These are phyloP conservation scores for Melocanna baccifera DNA, from an alignment of 176 grass and related monocot species.

Conservation along the genomic window DNA sequence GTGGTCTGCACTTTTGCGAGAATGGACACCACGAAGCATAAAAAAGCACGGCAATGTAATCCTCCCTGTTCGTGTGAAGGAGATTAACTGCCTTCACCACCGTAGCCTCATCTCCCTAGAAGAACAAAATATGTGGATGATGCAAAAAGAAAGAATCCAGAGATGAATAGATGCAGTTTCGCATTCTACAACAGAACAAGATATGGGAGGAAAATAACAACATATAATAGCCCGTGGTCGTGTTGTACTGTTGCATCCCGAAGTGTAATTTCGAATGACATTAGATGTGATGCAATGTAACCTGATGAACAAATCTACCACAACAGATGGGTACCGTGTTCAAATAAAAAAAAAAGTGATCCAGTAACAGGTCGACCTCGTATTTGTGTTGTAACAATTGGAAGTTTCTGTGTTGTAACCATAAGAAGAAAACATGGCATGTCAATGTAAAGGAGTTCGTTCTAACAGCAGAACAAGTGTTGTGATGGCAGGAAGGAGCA, in stretches of 20 bases:
- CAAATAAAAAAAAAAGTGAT: not conserved
- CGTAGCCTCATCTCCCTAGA: slow-evolving; percentile 42
- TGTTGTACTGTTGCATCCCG: not conserved
- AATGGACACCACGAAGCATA: slow-evolving; percentile 79
- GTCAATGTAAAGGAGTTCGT: not conserved
- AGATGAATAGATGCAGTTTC: not conserved
- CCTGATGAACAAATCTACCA: no score
- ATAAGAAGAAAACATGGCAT: not conserved
- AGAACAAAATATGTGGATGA: not conserved
- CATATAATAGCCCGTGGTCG: not conserved
- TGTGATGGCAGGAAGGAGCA: not conserved
- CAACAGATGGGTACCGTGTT: not conserved
- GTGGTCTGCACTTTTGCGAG: slow-evolving; percentile 44
- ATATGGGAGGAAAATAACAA: not conserved
- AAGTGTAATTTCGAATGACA: no score
- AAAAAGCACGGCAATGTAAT: slow-evolving; percentile 48
- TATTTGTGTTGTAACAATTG: not conserved
- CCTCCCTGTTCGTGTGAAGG: slow-evolving; percentile 36
- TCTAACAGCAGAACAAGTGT: not conserved
- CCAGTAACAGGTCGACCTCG: not conserved
- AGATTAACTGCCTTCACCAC: slow-evolving; percentile 39
- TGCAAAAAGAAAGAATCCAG: not conserved
- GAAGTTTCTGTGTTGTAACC: not conserved
- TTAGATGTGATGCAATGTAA: no score
- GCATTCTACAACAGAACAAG: not conserved